Evolutionary conservation across 2,329 filamentous ascomycete species (phyloP), one percentile per base, ranked within the genome.

Genomic region (Pestalotiopsis sp.): DNA sequence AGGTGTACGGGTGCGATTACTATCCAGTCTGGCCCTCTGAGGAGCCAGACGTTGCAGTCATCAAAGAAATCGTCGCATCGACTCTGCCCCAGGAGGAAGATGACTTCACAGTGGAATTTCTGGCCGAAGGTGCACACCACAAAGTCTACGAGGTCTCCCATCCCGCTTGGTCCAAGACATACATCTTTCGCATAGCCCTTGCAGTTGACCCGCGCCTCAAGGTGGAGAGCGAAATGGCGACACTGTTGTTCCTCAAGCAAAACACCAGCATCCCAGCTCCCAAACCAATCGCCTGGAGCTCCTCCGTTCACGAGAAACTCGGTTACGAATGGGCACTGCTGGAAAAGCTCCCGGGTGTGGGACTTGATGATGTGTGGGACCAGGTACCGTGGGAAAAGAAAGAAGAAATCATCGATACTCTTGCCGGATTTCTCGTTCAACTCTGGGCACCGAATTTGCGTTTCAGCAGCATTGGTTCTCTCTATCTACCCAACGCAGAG

Each of bases 211-310:
- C 63, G 63, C 63, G 27, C 20, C 45, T 65, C 41, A 65, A 65
- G 25, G 20, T 56, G 38, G 63, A 65, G 63, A 65, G 63, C 23
- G 63, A 65, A 65, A 65, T 65, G 45, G 63, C 63, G n/a, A 65
- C 39, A 17, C 38, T 65, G 17, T 11, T 6, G 20, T 27, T 60
- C 20, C 23, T 65, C 38, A 17, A 25, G 25, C 38, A 65, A 27
- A 38, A 20, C 14, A 65, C 63, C 17, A 56, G n/a, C 14, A 65
- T 65, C 12, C 63, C 63, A 52, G 63, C 27, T 56, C 63, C 63
- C 20, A 41, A 65, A 27, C 63, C 63, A 65, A 52, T 65, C n/a
- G 63, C 63, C 39, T 65, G 63, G 36, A 41, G 45, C 36, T 65
- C 63, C 25, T 65, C 41, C 4, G 5, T 13, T 13, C 38, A 31